These are phyloP conservation scores for Dalbergia oliveri DNA, from an alignment of 306 rosid species.

Conservation along the genomic window DNA sequence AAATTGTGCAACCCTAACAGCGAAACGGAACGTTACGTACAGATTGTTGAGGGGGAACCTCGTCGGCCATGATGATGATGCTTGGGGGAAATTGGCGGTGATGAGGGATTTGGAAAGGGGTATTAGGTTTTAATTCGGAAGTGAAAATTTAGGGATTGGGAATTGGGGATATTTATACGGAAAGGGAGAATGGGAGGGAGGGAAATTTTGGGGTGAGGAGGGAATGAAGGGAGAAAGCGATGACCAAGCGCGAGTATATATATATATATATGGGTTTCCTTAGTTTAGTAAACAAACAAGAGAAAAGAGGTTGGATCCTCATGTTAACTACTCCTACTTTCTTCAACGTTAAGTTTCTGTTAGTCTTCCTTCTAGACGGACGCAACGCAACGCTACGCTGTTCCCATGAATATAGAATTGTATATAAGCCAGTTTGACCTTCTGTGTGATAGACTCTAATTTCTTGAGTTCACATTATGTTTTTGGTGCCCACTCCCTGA, in stretches of 20 bases:
- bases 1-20: background rate
- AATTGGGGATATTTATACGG: conserved; percentile 6
- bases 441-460: too few species aligned
- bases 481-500: too few species aligned
- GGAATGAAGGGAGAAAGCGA: conserved; percentile 22
- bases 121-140: background rate
- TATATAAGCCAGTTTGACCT: too few species aligned
- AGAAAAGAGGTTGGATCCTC: too few species aligned
- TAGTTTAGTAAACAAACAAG: background rate
- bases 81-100: background rate
- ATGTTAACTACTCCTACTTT: background rate
- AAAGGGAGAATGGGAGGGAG: background rate
- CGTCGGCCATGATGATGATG: conserved; percentile 35
- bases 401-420: background rate
- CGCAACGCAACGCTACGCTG: background rate
- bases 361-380: background rate
- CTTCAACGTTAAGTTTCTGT: conserved; percentile 9
- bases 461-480: too few species aligned
- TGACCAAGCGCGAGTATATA: background rate
- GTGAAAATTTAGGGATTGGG: background rate
- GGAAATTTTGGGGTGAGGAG: background rate
- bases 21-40: background rate
- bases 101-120: background rate
- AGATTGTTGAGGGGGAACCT: background rate
- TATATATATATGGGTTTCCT: background rate